Evolutionary conservation across 768 basidiomycete species (phyloP), one percentile per base, ranked within the genome.

Genomic region (Piloderma croceum): DNA sequence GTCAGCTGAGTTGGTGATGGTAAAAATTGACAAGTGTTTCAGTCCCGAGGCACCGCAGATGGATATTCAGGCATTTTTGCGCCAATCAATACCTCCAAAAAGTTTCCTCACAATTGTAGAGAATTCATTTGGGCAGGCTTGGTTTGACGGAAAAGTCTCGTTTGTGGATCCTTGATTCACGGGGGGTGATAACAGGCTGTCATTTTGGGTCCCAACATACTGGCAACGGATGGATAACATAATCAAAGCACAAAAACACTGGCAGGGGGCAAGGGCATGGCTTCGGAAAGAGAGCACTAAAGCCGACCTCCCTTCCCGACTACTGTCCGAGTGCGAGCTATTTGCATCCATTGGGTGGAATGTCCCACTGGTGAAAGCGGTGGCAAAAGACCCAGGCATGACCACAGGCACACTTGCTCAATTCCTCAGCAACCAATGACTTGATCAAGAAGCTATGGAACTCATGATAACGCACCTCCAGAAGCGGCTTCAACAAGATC

Each of bases 111-210:
- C 9, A 9, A 29, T 9, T 9, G 10, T 29, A 15, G 27, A 29
- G 27, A 15, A 29, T 29, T 1, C 15, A 12, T 38, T 32, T 36
- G 50, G 54, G 7, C 50, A 56, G 31, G 42, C 43, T 6, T 56
- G 54, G 52, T 44, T 51, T 24, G 46, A 51, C 38, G 54, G 50
- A 3, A 43, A 39, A 10, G 34, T 45, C 38, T 52, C 50, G 6
- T 40, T 56, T 10, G 13, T 39, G 6, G 49, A 56, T 27, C 47
- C 22, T 3, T 31, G 49, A 22, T 51, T 17, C 41, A 52, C 48
- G 21, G 33, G 44, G 5, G 50, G 51, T 15, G 22, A 23, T 0
- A 49, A 54, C 24, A 38, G 37, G 7, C 43, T 51, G n/a, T 42
- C 46, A 10, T 31, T 56, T 6, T 48, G 36, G 43, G 27, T 29